phyloP scores from a whole-genome alignment of 148 eudicot genomes.

The Cornus controversa region DNA sequence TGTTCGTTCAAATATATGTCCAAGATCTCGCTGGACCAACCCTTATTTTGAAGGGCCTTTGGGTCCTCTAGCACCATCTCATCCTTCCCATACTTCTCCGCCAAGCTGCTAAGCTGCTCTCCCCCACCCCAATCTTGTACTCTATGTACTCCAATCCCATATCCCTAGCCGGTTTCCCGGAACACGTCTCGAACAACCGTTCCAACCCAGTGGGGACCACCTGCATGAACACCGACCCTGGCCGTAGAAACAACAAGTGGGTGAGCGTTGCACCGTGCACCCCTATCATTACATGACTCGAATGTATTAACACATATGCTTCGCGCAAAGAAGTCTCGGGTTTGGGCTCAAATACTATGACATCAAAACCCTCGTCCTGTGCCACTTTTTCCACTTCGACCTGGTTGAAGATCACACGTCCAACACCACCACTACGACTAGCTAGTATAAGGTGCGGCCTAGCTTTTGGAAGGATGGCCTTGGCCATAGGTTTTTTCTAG shows the following conservation, averaged over 20 bases:
- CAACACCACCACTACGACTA: slow-evolving; percentile 34
- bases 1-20: slow-evolving; percentile 31
- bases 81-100: slow-evolving; percentile 31
- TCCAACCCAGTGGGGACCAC: slow-evolving; percentile 54
- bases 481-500: slow-evolving; percentile 33
- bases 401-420: slow-evolving; percentile 49
- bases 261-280: slow-evolving; percentile 71
- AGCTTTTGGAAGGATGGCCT: slow-evolving; percentile 15
- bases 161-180: slow-evolving; percentile 36
- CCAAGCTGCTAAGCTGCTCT: slow-evolving; percentile 54
- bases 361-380: slow-evolving; percentile 49
- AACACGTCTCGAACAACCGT: slow-evolving; percentile 45
- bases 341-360: slow-evolving; percentile 40
- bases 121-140: slow-evolving; percentile 43
- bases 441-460: slow-evolving; percentile 45
- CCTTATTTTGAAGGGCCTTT: slow-evolving; percentile 10
- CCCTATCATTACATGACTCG: slow-evolving; percentile 57
- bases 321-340: slow-evolving; percentile 33
- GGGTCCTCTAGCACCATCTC: slow-evolving; percentile 36
- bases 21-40: slow-evolving; percentile 30
- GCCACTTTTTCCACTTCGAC: slow-evolving; percentile 20
- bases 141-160: slow-evolving; percentile 49
- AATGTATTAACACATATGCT: slow-evolving; percentile 33
- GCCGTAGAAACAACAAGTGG: slow-evolving; percentile 46
- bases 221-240: slow-evolving; percentile 45